Evolutionary conservation across 2,329 filamentous ascomycete genomes (phyloP), one percentile per base, ranked within the genome.

Genomic region (Aureobasidium leucospermi): DNA sequence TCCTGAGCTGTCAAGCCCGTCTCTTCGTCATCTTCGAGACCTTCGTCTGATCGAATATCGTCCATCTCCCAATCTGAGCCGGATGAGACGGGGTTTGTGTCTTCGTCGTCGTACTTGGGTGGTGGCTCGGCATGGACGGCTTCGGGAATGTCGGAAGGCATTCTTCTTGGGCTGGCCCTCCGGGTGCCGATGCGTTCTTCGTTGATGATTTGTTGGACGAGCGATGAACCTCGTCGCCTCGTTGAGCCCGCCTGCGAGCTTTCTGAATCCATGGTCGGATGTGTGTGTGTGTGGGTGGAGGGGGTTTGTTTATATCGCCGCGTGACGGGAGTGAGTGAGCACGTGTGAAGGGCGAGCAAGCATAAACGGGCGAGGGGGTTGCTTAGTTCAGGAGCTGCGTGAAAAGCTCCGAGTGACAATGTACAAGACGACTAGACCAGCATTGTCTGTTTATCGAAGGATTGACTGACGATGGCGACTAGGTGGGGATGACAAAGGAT

Each of bases 1-100:
- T 93, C 88, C 67, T 85, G 82, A 62, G 82, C 81, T 39, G 90
- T 95, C 65, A 96, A 78, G 1, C 91, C 92, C 2, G 89, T 89
- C 79, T 96, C 92, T 75, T 96, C 92, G 69, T 96, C 92, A 66
- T 93, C 89, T 62, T 89, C 73, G 28, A 75, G 84, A 31, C 89
- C 72, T 48, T 88, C 88, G 65, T 90, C 87, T 31, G 85, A 85
- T 58, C 84, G 80, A 65, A 84, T 74, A 63, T 79, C 74, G 66
- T 80, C 78, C 67, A 83, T 70, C 69, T 85, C 82, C 66, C 83
- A 78, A 65, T 85, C 83, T 53, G 71, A 72, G 66, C 73, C 74
- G 53, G 74, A 76, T 7, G 65, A 69, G 56, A 69, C 68, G 4
- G 70, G 70, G 34, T 36, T 56, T 9, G 64, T 63, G 19, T 64